These are phyloP conservation scores for Ogataea trehalophila DNA, from an alignment of 805 yeast genomes.

Conservation along the genomic window DNA sequence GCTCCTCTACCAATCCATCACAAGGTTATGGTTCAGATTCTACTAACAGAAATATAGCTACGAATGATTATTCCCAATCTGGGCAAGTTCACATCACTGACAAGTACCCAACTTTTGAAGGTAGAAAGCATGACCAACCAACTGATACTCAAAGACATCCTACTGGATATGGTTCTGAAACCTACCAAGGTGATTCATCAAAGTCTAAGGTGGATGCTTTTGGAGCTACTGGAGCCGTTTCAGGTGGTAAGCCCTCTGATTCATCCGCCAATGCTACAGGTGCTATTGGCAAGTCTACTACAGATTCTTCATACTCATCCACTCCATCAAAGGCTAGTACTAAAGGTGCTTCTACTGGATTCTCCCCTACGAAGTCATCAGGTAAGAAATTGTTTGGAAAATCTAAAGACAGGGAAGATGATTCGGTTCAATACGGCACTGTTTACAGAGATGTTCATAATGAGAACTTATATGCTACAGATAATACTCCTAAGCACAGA, in stretches of 20 bases:
- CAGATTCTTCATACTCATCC: neutral
- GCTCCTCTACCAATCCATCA: no score
- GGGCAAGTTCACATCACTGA: no score
- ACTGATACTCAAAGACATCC: no score
- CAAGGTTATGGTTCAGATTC: neutral
- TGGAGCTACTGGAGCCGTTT: neutral
- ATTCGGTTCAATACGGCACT: constrained; percentile 12
- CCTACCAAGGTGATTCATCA: no score
- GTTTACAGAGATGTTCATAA: constrained; percentile 13
- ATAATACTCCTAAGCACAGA: neutral
- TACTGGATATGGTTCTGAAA: no score
- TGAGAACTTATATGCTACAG: constrained; percentile 2
- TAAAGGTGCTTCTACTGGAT: constrained; percentile 9
- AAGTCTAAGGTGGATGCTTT: neutral
- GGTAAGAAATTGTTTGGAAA: neutral
- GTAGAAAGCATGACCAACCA: no score
- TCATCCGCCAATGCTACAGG: no score
- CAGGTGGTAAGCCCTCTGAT: neutral
- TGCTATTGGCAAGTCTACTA: neutral
- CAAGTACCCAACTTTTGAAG: no score
- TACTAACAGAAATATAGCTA: no score
- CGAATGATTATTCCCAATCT: no score
- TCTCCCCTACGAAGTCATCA: neutral
- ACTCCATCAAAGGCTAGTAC: neutral
- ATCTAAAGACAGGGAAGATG: neutral